Conservation (phyloP, 768 basidiomycete species). For the Pulveroboletus sp. region DNA sequence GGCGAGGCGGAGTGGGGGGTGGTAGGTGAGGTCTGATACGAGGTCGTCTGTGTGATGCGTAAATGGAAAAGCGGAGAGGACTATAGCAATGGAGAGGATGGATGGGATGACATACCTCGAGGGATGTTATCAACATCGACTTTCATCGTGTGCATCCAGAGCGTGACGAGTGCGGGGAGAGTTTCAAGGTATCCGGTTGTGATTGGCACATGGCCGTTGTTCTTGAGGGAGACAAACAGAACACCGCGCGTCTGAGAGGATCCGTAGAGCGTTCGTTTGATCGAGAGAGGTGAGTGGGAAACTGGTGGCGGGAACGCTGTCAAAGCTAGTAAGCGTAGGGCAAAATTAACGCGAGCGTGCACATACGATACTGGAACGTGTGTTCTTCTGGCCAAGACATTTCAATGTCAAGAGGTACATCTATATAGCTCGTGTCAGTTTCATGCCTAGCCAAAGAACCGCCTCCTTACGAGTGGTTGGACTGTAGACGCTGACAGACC, state of each 20-base stretch:
- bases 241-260: slow-evolving; percentile 74
- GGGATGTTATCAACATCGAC: slow-evolving; percentile 45
- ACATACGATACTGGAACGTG: slow-evolving; percentile 59
- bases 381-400: slow-evolving; percentile 53
- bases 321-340: neutral
- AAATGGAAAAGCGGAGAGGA: neutral
- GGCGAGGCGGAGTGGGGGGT: slow-evolving; percentile 30
- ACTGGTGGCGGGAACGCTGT: slow-evolving; percentile 37
- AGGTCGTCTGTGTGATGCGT: slow-evolving; percentile 48
- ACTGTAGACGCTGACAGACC: slow-evolving; percentile 46
- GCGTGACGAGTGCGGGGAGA: slow-evolving; percentile 90
- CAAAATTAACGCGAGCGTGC: neutral
- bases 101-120: slow-evolving; percentile 37
- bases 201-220: slow-evolving; percentile 49
- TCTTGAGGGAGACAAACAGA: slow-evolving; percentile 65
- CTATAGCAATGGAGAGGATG: neutral
- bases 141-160: slow-evolving; percentile 78
- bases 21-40: slow-evolving; percentile 63
- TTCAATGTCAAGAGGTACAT: slow-evolving; percentile 49
- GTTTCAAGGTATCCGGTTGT: slow-evolving; percentile 73
- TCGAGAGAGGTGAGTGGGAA: slow-evolving; percentile 49
- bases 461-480: slow-evolving; percentile 40
- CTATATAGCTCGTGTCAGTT: slow-evolving; percentile 4
- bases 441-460: neutral
- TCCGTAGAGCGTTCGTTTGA: slow-evolving; percentile 71